Evolutionary conservation across 1,284 basidiomycete genomes (phyloP).

Genomic region (Ganoderma lingzhi): DNA sequence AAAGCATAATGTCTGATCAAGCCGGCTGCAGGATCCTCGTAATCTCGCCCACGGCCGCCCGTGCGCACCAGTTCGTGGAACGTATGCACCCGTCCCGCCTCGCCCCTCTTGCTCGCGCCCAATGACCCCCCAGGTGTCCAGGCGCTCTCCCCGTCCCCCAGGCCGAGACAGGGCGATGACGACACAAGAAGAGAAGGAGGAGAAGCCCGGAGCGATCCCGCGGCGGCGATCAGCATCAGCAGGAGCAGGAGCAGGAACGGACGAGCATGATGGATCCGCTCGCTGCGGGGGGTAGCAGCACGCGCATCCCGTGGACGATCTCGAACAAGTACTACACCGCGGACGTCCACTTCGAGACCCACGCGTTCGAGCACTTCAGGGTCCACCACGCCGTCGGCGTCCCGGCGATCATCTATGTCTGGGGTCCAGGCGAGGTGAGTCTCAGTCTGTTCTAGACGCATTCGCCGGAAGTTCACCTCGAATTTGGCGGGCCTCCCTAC

Average conservation of each 20-base stretch:
- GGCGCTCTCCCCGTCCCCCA: slow-evolving; percentile 29
- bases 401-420: slow-evolving; percentile 78
- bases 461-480: neutral
- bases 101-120: slow-evolving; percentile 26
- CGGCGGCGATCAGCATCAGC: neutral
- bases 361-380: slow-evolving; percentile 36
- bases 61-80: slow-evolving; percentile 52
- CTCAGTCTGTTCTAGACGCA: slow-evolving; percentile 9
- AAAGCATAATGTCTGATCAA: slow-evolving; percentile 30
- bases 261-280: slow-evolving; percentile 18
- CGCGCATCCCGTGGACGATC: slow-evolving; percentile 75
- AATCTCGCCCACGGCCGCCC: slow-evolving; percentile 50
- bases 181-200: slow-evolving; percentile 4
- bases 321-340: slow-evolving; percentile 89
- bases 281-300: slow-evolving; percentile 26
- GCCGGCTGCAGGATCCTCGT: slow-evolving; percentile 56
- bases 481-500: slow-evolving; percentile 11
- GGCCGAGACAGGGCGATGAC: slow-evolving; percentile 3
- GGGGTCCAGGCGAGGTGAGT: slow-evolving; percentile 69
- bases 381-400: slow-evolving; percentile 50
- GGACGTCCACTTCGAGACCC: slow-evolving; percentile 67
- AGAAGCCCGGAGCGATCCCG: slow-evolving; percentile 2
- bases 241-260: neutral
- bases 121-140: slow-evolving; percentile 39
- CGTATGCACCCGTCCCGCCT: slow-evolving; percentile 49